These are phyloP conservation scores for Monilinia polystroma DNA, from an alignment of 2,329 filamentous ascomycete species.

Conservation along the genomic window DNA sequence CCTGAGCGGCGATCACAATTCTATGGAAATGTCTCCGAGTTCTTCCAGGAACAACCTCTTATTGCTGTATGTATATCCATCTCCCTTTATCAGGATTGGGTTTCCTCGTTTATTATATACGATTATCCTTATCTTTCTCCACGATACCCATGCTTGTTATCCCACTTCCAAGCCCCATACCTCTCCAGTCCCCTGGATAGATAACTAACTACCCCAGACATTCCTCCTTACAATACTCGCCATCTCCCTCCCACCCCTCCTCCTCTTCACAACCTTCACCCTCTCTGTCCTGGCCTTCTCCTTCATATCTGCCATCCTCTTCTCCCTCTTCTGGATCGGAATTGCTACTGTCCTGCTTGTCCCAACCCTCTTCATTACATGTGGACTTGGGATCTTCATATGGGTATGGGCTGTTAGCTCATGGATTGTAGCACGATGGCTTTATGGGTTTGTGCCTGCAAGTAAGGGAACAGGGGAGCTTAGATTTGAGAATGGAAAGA, in stretches of 20 bases:
- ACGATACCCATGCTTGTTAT: slow-evolving; percentile 5
- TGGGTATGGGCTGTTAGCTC: slow-evolving; percentile 67
- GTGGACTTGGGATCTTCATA: slow-evolving; percentile 58
- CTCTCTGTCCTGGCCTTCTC: slow-evolving; percentile 62
- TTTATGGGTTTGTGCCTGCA: slow-evolving; percentile 43
- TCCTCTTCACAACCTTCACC: slow-evolving; percentile 67
- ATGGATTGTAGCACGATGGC: slow-evolving; percentile 52
- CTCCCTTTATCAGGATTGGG: neutral
- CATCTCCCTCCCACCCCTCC: slow-evolving; percentile 64
- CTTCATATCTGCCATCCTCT: slow-evolving; percentile 59
- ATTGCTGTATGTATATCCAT: slow-evolving; percentile 57
- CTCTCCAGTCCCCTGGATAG: slow-evolving; percentile 17
- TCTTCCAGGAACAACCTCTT: slow-evolving; percentile 64
- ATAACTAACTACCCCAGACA: slow-evolving; percentile 47
- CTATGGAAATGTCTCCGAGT: slow-evolving; percentile 52
- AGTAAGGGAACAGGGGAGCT: slow-evolving; percentile 29
- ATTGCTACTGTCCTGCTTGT: slow-evolving; percentile 66
- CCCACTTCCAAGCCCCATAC: neutral
- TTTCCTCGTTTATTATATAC: neutral
- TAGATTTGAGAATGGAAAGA: slow-evolving; percentile 32
- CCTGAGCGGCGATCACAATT: slow-evolving; percentile 59
- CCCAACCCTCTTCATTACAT: slow-evolving; percentile 66
- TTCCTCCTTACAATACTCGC: slow-evolving; percentile 65
- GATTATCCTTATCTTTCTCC: neutral
- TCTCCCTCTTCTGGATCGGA: slow-evolving; percentile 66